phyloP scores from a whole-genome alignment of 768 basidiomycete species.

The Boletellus sp. region DNA sequence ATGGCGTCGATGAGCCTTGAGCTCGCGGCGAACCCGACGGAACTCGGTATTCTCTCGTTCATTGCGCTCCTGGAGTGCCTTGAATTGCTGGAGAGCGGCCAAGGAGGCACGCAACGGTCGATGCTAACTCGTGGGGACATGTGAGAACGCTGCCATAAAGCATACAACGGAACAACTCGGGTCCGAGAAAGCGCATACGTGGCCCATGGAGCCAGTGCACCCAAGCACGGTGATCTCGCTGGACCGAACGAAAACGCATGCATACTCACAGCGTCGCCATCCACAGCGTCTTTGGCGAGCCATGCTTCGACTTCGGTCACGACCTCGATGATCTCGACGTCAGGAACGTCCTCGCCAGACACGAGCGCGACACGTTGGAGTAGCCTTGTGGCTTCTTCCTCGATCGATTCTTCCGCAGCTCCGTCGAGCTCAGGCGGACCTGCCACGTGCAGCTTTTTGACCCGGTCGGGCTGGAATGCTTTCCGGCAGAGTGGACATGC shows the following conservation, averaged over 20 bases:
- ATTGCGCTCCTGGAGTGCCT: conserved; percentile 34
- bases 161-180: conserved; percentile 22
- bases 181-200: conserved; percentile 1
- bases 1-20: conserved; percentile 27
- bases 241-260: conserved; percentile 1
- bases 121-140: conserved; percentile 25
- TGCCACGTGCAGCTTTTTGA: conserved; percentile 67
- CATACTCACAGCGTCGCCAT: conserved; percentile 35
- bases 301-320: conserved; percentile 49
- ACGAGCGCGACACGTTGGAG: conserved; percentile 35
- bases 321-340: conserved; percentile 35
- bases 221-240: neutral
- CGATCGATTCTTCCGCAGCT: conserved; percentile 39
- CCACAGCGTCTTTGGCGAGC: conserved; percentile 41
- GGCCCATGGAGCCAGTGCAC: neutral
- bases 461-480: conserved; percentile 48
- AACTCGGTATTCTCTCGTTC: conserved; percentile 31
- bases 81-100: conserved; percentile 37
- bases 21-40: conserved; percentile 31
- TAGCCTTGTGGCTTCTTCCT: conserved; percentile 35
- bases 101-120: conserved; percentile 31
- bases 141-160: conserved; percentile 17
- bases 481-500: conserved; percentile 69
- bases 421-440: conserved; percentile 37
- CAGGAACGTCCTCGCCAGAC: conserved; percentile 32